Conservation (phyloP, 768 basidiomycete genomes). For the Candolleomyces eurysporus region DNA sequence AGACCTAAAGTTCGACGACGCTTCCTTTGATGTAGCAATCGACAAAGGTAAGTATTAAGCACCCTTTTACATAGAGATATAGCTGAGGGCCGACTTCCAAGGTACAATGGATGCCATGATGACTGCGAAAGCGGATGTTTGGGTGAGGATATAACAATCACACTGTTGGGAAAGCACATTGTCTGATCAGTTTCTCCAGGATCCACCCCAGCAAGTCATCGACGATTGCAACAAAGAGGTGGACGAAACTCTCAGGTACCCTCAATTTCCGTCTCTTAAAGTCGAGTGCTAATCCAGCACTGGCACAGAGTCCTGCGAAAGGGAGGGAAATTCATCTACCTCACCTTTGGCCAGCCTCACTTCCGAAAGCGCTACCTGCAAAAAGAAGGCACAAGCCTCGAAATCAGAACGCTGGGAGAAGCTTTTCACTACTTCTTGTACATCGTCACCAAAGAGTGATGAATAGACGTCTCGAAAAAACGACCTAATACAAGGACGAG, state of each 20-base stretch:
- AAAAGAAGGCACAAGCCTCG: slow-evolving; percentile 53
- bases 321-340: slow-evolving; percentile 65
- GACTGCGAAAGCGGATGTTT: slow-evolving; percentile 78
- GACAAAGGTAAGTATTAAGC: slow-evolving; percentile 59
- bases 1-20: slow-evolving; percentile 54
- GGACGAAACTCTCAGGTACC: slow-evolving; percentile 68
- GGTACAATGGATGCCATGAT: slow-evolving; percentile 88
- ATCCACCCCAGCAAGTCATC: slow-evolving; percentile 71
- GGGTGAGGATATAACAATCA: slow-evolving; percentile 46
- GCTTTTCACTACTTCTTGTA: slow-evolving; percentile 85
- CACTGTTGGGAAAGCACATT: neutral
- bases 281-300: neutral
- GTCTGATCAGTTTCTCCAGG: slow-evolving; percentile 34
- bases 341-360: slow-evolving; percentile 90
- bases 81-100: no score
- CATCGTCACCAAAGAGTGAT: slow-evolving; percentile 45
- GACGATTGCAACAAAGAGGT: slow-evolving; percentile 75
- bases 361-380: slow-evolving; percentile 72
- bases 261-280: neutral
- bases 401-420: slow-evolving; percentile 72
- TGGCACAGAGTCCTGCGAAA: slow-evolving; percentile 58
- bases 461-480: neutral
- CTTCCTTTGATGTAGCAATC: slow-evolving; percentile 74
- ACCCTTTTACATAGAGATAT: no score
- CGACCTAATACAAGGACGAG: no score